These are phyloP conservation scores for Papiliotrema laurentii DNA, from an alignment of 1,284 basidiomycete genomes.

Conservation along the genomic window DNA sequence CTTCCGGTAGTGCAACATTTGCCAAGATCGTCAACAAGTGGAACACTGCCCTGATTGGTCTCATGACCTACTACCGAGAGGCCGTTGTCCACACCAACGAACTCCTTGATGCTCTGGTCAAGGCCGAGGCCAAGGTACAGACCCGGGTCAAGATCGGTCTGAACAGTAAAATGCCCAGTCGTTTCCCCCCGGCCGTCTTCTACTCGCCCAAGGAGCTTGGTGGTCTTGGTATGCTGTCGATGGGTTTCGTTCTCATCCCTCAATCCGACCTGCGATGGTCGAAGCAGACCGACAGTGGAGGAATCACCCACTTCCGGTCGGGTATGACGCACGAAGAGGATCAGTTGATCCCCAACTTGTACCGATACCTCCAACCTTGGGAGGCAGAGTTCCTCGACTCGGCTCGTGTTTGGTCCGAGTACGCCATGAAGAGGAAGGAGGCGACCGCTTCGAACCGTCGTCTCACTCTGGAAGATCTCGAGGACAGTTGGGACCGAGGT, in stretches of 20 bases:
- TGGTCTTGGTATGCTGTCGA: slow-evolving; percentile 97
- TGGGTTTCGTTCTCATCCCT: slow-evolving; percentile 98
- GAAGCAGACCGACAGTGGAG: slow-evolving; percentile 94
- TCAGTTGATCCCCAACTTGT: slow-evolving; percentile 92
- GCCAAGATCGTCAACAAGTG: slow-evolving; percentile 99
- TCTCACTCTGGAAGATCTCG: slow-evolving; percentile 91
- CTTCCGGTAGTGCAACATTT: slow-evolving; percentile 97
- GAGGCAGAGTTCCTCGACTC: slow-evolving; percentile 98
- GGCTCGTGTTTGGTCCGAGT: slow-evolving; percentile 98
- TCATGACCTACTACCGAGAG: slow-evolving; percentile 98
- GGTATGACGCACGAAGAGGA: slow-evolving; percentile 96
- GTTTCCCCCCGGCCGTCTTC: slow-evolving; percentile 95
- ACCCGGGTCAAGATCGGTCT: slow-evolving; percentile 98
- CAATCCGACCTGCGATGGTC: slow-evolving; percentile 96
- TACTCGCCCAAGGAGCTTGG: slow-evolving; percentile 94
- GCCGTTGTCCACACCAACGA: slow-evolving; percentile 98
- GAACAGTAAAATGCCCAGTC: slow-evolving; percentile 98
- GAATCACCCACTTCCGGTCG: slow-evolving; percentile 91
- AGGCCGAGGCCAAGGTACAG: slow-evolving; percentile 98
- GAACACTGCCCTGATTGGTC: slow-evolving; percentile 91
- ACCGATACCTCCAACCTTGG: slow-evolving; percentile 98
- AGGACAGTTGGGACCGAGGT: slow-evolving; percentile 95
- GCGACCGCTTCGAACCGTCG: slow-evolving; percentile 96
- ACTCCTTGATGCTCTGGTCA: slow-evolving; percentile 86
- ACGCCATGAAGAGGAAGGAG: slow-evolving; percentile 99